A percentile compares a stretch with the other conserved stretches of the same genome.
Evolutionary conservation across 78 protist genomes (phyloP).

Genomic region (Thecamonas trahens): DNA sequence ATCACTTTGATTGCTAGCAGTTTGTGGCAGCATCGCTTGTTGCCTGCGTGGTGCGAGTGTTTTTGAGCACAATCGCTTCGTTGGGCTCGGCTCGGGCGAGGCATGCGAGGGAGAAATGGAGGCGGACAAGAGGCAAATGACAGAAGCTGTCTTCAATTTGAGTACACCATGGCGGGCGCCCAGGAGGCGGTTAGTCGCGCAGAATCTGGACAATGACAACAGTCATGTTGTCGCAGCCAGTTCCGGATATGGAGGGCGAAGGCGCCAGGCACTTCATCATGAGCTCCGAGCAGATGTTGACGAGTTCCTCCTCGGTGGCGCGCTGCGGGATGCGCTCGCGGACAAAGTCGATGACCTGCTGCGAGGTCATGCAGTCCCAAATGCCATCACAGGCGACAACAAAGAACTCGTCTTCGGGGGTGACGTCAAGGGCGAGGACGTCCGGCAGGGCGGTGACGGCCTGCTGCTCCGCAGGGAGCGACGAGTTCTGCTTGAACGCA

Average conservation of each 20-base stretch:
- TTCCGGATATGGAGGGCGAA: too few relatives aligned
- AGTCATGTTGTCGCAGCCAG: background rate
- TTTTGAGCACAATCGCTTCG: too few relatives aligned
- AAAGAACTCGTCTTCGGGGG: conserved; percentile 2
- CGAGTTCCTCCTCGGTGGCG: too few relatives aligned
- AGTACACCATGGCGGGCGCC: too few relatives aligned
- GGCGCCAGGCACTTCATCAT: background rate
- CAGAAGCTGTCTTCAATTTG: background rate
- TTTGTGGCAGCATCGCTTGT: too few relatives aligned
- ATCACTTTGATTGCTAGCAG: too few relatives aligned
- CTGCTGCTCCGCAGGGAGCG: conserved; percentile 1
- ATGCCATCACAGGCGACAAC: conserved; percentile 36
- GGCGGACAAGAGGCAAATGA: background rate
- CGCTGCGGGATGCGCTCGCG: background rate
- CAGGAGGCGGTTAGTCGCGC: too few relatives aligned
- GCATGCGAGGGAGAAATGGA: background rate
- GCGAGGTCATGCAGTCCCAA: conserved; percentile 13
- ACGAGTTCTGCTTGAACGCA: conserved; percentile 19
- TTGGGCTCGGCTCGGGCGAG: too few relatives aligned
- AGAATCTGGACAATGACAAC: too few relatives aligned
- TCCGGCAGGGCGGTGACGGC: conserved; percentile 5
- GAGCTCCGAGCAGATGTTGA: background rate
- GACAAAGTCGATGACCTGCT: background rate
- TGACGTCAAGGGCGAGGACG: background rate
- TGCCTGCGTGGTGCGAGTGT: too few relatives aligned